Base-by-base conservation (phyloP, 2,329 filamentous ascomycete species). In the Aspergillus awamori region DNA sequence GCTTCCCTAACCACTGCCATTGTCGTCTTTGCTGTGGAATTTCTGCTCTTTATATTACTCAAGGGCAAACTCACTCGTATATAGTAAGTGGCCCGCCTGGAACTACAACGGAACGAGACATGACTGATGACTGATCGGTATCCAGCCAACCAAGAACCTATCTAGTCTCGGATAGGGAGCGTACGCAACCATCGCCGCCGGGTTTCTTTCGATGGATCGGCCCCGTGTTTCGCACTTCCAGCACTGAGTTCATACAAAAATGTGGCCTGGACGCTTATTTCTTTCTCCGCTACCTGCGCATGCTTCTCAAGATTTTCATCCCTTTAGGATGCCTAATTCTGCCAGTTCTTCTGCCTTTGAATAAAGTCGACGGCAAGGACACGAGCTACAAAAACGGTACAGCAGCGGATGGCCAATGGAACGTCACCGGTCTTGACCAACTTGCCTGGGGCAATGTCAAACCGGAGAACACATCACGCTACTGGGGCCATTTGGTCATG, bases 191-290 rank as follows among this genome's bases (percentile, higher is more conserved):
- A 1, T 91, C 92, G 2, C 90, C 90, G 0, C 78, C 68, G 72
- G 84, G 76, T 74, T 80, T 84, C 26, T 80, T 82, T 60, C 76
- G 74, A 68, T 87, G 84, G 85, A 76, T 85, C 53, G 71, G 74
- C 13, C 83, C 84, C 3, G 82, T 81, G 65, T 96, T 83, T 82
- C 91, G 79, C 76, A 88, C 80, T 79, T 91, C 79, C 76, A 87
- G 81, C 85, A 91, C 91, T 11, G 92, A 96, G 68, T 87, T 99
- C 67, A 96, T 99, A 70, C 89, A 94, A 57, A 96, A 97, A 77
- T 97, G 94, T 68, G 95, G 95, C 17, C 85, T 99, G 8, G 95
- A 99, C 74, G 93, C 94, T 71, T 99, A 97, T 79, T 97, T 98
- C 81, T 99, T 99, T 76, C 83, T 99, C 1, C 90, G 96, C 64